Percentiles rank a stretch among this genome's conserved stretches.
Evolutionary conservation across 176 grass and related monocot genomes (phyloP).

Genomic region (Rhynchospora tenuis): DNA sequence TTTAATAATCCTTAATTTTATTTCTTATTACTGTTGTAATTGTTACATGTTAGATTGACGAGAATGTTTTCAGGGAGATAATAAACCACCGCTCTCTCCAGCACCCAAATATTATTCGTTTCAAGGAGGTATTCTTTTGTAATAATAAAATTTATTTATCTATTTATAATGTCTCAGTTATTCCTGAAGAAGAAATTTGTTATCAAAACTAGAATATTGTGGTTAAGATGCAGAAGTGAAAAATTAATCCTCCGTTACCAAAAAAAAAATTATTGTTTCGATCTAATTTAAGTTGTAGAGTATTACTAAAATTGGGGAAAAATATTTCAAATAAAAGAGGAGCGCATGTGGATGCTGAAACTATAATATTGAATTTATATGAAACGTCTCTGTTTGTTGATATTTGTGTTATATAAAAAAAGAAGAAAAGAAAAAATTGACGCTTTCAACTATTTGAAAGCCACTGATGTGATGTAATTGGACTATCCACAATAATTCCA

Average conservation of each 20-base stretch:
- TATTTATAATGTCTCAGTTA: neutral
- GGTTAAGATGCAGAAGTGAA: neutral
- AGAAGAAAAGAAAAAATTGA: neutral
- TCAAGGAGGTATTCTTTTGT: conserved; percentile 53
- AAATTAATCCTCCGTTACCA: neutral
- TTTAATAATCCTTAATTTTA: neutral
- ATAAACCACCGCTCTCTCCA: conserved; percentile 75
- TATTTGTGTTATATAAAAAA: neutral
- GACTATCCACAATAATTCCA: neutral
- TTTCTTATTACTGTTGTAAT: neutral
- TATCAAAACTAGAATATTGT: neutral
- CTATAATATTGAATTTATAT: neutral
- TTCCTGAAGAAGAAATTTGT: neutral
- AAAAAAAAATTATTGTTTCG: neutral
- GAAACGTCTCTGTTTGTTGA: neutral
- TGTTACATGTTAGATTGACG: conserved; percentile 53
- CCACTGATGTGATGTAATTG: neutral
- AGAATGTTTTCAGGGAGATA: conserved; percentile 86
- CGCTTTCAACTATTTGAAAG: neutral
- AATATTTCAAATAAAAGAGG: neutral
- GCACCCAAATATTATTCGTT: conserved; percentile 84
- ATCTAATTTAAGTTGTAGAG: neutral
- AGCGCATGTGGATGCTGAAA: neutral
- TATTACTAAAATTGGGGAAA: neutral
- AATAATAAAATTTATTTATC: neutral